Conservation (phyloP, 805 yeast species). For the Lipomyces mesembrius region DNA sequence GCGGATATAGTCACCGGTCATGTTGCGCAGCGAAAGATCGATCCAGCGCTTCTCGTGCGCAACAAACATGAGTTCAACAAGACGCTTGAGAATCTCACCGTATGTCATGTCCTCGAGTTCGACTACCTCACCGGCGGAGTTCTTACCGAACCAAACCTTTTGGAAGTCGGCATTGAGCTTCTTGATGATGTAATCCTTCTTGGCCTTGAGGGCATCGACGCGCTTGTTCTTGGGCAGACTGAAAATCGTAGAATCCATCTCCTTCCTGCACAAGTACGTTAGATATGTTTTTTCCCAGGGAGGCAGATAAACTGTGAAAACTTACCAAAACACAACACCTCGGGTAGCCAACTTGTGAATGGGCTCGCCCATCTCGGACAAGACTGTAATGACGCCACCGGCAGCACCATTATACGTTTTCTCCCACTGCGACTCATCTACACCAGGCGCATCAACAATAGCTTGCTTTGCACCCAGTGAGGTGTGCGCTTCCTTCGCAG, state of each 20-base stretch:
- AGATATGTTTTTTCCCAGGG: background rate
- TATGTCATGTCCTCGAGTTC: conserved; percentile 96
- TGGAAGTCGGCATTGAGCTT: conserved; percentile 93
- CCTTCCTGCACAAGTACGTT: conserved; percentile 49
- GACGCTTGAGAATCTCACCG: conserved; percentile 83
- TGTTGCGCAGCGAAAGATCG: conserved; percentile 81
- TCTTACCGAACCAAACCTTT: conserved; percentile 95
- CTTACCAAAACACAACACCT: conserved; percentile 88
- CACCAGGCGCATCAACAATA: conserved; percentile 90
- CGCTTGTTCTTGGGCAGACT: conserved; percentile 82
- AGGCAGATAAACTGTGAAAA: background rate
- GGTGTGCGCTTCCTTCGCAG: conserved; percentile 94
- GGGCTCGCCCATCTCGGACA: conserved; percentile 99
- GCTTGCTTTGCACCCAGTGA: conserved; percentile 92
- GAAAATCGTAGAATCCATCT: conserved; percentile 92
- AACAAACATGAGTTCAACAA: conserved; percentile 87
- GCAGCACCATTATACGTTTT: conserved; percentile 90
- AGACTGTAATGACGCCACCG: conserved; percentile 95
- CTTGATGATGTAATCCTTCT: conserved; percentile 82
- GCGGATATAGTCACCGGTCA: conserved; percentile 83
- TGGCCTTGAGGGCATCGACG: conserved; percentile 75
- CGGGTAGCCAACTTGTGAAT: conserved; percentile 98
- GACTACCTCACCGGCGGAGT: conserved; percentile 72
- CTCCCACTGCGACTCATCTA: conserved; percentile 88
- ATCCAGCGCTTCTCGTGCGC: conserved; percentile 83